Percentiles rank a stretch among this genome's conserved stretches.
These are phyloP conservation scores for Populus hybrid DNA, from an alignment of 441 rosid species.

Conservation along the genomic window DNA sequence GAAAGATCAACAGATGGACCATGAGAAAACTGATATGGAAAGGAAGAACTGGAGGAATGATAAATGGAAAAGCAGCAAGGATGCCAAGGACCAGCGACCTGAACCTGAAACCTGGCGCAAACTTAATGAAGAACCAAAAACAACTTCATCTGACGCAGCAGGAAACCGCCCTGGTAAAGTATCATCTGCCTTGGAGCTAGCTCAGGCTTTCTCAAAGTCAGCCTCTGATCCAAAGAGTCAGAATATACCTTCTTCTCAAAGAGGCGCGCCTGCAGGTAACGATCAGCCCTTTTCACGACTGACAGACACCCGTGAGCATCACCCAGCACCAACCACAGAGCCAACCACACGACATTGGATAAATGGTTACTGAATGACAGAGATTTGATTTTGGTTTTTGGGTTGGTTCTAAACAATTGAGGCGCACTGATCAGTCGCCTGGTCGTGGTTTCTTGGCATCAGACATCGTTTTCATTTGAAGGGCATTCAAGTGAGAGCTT, in stretches of 20 bases:
- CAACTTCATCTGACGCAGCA: neutral
- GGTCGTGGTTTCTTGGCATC: neutral
- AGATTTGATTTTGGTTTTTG: neutral
- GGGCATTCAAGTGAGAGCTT: neutral
- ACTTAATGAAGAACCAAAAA: slow-evolving; percentile 15
- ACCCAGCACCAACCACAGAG: neutral
- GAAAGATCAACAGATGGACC: slow-evolving; percentile 8
- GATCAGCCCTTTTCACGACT: slow-evolving; percentile 25
- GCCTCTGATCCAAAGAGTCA: slow-evolving; percentile 17
- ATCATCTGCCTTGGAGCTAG: slow-evolving; percentile 25
- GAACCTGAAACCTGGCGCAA: slow-evolving; percentile 24
- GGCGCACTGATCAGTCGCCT: neutral
- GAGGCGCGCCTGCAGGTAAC: slow-evolving; percentile 5
- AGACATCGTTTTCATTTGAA: neutral
- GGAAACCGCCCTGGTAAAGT: slow-evolving; percentile 19
- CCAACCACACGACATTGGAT: slow-evolving; percentile 8
- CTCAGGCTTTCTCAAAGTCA: slow-evolving; percentile 26
- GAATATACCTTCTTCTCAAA: slow-evolving; percentile 7
- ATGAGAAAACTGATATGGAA: slow-evolving; percentile 12
- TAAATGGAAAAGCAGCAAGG: slow-evolving; percentile 15
- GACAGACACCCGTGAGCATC: slow-evolving; percentile 1
- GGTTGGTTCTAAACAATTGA: neutral
- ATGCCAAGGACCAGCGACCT: slow-evolving; percentile 12
- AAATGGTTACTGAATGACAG: slow-evolving; percentile 9
- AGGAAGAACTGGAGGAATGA: slow-evolving; percentile 20